A percentile compares a stretch with the other conserved stretches of the same genome.
Conservation (phyloP, 208 protist genomes). For the Wallacemonas sp. region DNA sequence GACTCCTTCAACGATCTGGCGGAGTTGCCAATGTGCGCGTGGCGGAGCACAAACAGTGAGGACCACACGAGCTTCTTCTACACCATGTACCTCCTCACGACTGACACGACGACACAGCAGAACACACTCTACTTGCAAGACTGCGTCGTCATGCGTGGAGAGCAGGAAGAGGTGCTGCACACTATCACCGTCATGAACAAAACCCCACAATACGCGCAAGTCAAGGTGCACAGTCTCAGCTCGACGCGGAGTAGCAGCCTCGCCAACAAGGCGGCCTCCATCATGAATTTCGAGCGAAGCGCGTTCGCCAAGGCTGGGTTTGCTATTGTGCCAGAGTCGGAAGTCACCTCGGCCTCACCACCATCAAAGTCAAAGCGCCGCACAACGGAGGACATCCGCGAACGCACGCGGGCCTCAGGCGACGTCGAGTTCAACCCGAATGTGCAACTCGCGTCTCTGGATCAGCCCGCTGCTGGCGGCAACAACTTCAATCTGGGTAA, state of each 20-base stretch:
- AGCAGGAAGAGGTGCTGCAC: slow-evolving; percentile 70
- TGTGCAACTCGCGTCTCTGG: slow-evolving; percentile 73
- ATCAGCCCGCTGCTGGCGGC: slow-evolving; percentile 26
- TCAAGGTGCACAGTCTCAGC: slow-evolving; percentile 44
- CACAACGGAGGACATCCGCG: slow-evolving; percentile 8
- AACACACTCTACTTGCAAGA: slow-evolving; percentile 55
- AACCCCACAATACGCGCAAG: slow-evolving; percentile 43
- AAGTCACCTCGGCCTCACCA: slow-evolving; percentile 21
- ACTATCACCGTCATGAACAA: slow-evolving; percentile 46
- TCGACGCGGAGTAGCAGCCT: slow-evolving; percentile 1
- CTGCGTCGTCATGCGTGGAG: slow-evolving; percentile 34
- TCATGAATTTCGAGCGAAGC: slow-evolving; percentile 60
- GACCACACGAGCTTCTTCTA: slow-evolving; percentile 62
- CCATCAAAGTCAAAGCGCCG: slow-evolving; percentile 16
- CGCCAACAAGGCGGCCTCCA: slow-evolving; percentile 38
- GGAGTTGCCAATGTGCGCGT: slow-evolving; percentile 62
- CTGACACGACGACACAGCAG: slow-evolving; percentile 18
- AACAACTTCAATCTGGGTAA: slow-evolving; percentile 41
- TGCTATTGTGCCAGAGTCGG: slow-evolving; percentile 45
- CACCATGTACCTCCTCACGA: slow-evolving; percentile 65
- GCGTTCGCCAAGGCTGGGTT: slow-evolving; percentile 48
- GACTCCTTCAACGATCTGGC: slow-evolving; percentile 31
- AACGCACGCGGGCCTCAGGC: slow-evolving; percentile 1
- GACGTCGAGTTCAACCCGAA: slow-evolving; percentile 46
- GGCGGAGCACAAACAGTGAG: slow-evolving; percentile 61